Evolutionary conservation across 2,329 filamentous ascomycete genomes (phyloP).

Genomic region (Aureobasidium sp.): DNA sequence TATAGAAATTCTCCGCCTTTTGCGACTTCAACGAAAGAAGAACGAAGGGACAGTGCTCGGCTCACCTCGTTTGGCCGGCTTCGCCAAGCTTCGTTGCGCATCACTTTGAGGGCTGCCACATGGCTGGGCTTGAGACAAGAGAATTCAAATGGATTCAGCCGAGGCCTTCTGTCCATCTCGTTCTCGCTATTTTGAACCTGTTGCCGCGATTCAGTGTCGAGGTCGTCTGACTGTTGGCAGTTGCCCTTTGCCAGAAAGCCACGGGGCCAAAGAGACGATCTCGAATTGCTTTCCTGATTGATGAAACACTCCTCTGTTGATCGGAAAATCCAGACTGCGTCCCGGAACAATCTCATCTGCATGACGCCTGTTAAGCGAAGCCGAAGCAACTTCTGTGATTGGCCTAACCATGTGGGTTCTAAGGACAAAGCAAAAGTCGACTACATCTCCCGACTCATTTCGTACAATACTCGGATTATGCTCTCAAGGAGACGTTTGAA

Average conservation of each 20-base stretch:
- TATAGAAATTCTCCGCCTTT: constrained; percentile 7
- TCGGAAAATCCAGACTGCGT: background rate
- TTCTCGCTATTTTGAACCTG: background rate
- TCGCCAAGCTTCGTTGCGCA: constrained; percentile 12
- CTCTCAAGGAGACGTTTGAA: no score
- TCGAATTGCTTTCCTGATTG: background rate
- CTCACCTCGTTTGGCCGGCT: constrained; percentile 8
- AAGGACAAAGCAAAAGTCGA: background rate
- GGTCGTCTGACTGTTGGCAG: constrained; percentile 3
- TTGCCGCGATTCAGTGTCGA: constrained; percentile 2
- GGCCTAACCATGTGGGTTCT: background rate
- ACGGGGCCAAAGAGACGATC: background rate
- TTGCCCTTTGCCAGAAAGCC: background rate
- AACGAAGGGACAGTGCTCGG: constrained; percentile 15
- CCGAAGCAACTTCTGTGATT: background rate
- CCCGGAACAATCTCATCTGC: background rate
- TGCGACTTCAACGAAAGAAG: constrained; percentile 5
- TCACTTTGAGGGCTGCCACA: constrained; percentile 7
- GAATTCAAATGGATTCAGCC: constrained; percentile 1
- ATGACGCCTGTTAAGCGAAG: constrained; percentile 8
- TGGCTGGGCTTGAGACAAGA: constrained; percentile 9
- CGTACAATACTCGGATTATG: background rate
- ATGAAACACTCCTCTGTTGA: background rate
- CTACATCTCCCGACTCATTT: background rate
- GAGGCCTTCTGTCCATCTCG: constrained; percentile 5